These are phyloP conservation scores for Candida namnaoensis DNA, from an alignment of 805 yeast species.

Conservation along the genomic window DNA sequence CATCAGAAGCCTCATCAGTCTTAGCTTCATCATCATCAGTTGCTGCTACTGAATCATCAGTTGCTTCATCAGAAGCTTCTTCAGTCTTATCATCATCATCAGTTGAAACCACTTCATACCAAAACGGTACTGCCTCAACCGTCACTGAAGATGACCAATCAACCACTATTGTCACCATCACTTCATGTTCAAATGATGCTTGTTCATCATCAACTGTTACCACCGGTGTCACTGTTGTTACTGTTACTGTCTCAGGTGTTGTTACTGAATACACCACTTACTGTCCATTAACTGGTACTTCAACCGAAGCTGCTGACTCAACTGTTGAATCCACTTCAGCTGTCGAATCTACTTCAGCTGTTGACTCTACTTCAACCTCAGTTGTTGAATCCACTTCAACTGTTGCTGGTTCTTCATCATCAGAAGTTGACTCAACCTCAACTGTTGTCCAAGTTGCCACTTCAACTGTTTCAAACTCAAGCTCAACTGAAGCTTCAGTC, in stretches of 20 bases:
- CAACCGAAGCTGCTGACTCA: constrained; percentile 1
- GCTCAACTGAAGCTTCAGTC: too few species aligned
- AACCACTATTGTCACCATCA: constrained; percentile 12
- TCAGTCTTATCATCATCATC: too few species aligned
- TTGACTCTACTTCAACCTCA: neutral
- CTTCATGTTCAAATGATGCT: constrained; percentile 11
- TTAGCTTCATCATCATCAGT: neutral
- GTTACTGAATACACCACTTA: constrained; percentile 6
- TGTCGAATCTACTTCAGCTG: too few species aligned
- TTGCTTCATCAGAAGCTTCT: too few species aligned
- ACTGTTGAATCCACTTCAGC: neutral
- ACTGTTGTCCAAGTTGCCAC: too few species aligned
- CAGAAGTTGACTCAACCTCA: too few species aligned
- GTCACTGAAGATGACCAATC: constrained; percentile 13
- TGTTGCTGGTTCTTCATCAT: too few species aligned
- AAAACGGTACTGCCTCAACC: too few species aligned
- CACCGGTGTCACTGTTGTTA: constrained; percentile 16
- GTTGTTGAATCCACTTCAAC: neutral
- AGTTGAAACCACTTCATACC: too few species aligned
- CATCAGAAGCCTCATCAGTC: neutral
- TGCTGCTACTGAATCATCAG: neutral
- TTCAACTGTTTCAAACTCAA: too few species aligned
- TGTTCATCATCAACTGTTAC: constrained; percentile 15
- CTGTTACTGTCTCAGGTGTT: constrained; percentile 12
- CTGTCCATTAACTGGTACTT: constrained; percentile 7